Base-by-base conservation (phyloP, 1,284 basidiomycete genomes). In the Pseudozyma sp. region DNA sequence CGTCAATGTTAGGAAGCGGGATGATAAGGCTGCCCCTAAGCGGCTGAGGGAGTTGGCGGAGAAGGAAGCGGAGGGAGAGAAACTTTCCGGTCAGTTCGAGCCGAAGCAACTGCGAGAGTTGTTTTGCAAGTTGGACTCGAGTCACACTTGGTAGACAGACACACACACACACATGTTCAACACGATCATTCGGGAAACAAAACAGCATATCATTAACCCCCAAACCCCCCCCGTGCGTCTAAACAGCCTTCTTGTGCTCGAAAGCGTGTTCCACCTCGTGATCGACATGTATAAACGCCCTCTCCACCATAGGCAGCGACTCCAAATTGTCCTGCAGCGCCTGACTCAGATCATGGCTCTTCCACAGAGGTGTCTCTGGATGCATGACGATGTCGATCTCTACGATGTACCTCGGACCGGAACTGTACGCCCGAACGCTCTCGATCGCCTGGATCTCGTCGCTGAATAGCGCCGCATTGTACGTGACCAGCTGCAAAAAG, bases 301-400 rank as follows among this genome's bases (percentile, higher is more conserved):
- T 45, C 55, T 94, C 94, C 54, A 98, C 94, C 75, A 92, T 91
- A 0, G 94, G 94, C 43, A 99, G 86, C 19, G 90, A 89, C 84
- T 99, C 96, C 52, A 99, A 90, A 86, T 93, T 93, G 85, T 98
- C 94, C 84, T 98, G 95, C 30, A 98, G 86, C 56, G 92, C 89
- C 85, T 97, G 95, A 55, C 92, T 91, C 64, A 97, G 85, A 84
- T 98, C 95, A 85, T 98, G 95, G 16, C 94, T 92, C 82, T 92
- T 90, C 90, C 92, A 93, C 1, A 98, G 86, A 0, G 94, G 93
- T 44, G 94, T 97, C 66, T 90, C 89, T 5, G 91, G 92, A 74
- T 91, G 88, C 90, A 99, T 93, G 29, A 98, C 95, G 55, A 98
- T 90, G 85, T 98, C 96, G 9, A 97, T 89, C 85, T 97, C 95